Conservation (phyloP, 495 filamentous ascomycete species). For the Sphaerosporella brunnea region DNA sequence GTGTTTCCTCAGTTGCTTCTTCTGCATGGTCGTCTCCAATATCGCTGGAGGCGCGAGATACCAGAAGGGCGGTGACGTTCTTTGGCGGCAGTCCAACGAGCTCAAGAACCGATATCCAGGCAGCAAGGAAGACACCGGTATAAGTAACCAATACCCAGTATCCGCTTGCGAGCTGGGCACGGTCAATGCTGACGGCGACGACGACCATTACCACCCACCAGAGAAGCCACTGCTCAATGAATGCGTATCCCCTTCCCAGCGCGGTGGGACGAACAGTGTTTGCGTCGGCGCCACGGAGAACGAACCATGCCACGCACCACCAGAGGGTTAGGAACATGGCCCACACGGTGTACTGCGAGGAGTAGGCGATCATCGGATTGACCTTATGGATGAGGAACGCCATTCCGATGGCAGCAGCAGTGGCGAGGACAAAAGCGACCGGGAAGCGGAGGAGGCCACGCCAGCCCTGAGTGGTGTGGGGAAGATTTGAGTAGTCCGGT, state of each 20-base stretch:
- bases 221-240: slow-evolving; percentile 65
- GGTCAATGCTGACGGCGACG: slow-evolving; percentile 53
- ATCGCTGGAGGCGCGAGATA: not conserved
- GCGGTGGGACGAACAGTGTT: slow-evolving; percentile 74
- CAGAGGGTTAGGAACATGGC: slow-evolving; percentile 72
- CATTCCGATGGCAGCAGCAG: slow-evolving; percentile 48
- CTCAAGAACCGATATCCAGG: slow-evolving; percentile 56
- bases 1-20: slow-evolving; percentile 56
- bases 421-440: slow-evolving; percentile 52
- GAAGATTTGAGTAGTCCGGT: slow-evolving; percentile 39
- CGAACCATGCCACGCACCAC: slow-evolving; percentile 64
- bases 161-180: slow-evolving; percentile 44
- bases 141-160: slow-evolving; percentile 77
- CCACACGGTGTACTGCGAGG: slow-evolving; percentile 69
- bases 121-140: slow-evolving; percentile 53
- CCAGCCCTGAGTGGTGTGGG: slow-evolving; percentile 52
- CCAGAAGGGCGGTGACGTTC: not conserved
- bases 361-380: slow-evolving; percentile 77
- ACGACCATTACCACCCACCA: slow-evolving; percentile 55
- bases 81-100: slow-evolving; percentile 50
- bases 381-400: slow-evolving; percentile 61
- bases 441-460: slow-evolving; percentile 73
- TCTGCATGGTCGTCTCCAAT: slow-evolving; percentile 18
- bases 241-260: slow-evolving; percentile 60
- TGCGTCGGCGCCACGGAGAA: slow-evolving; percentile 66